A percentile compares a stretch with the other conserved stretches of the same genome.
These are phyloP conservation scores for Neurospora sp. DNA, from an alignment of 495 filamentous ascomycete genomes.

Conservation along the genomic window DNA sequence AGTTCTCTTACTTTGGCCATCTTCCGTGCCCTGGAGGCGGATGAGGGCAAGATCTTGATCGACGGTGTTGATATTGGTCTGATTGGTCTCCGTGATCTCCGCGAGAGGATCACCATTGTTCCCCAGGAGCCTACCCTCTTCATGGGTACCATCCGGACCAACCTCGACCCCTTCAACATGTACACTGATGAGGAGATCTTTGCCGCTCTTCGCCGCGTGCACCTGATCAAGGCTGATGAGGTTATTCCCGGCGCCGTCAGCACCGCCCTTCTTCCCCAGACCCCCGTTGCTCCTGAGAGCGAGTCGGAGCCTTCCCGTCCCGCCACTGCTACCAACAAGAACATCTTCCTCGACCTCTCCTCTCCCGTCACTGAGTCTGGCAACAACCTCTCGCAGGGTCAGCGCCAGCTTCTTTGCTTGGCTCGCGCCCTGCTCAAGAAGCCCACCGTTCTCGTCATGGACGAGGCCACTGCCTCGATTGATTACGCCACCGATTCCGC, in stretches of 20 bases:
- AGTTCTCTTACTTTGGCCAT: constrained; percentile 90
- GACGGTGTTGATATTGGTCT: constrained; percentile 80
- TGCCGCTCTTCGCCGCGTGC: constrained; percentile 76
- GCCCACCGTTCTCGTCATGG: constrained; percentile 92
- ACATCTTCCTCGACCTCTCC: constrained; percentile 82
- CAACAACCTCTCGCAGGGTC: constrained; percentile 92
- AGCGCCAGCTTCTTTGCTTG: constrained; percentile 89
- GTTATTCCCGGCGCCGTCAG: constrained; percentile 11
- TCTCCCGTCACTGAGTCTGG: constrained; percentile 85
- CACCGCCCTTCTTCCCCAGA: constrained; percentile 5
- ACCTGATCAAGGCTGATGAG: constrained; percentile 61
- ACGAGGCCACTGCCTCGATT: constrained; percentile 96
- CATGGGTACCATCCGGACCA: constrained; percentile 87
- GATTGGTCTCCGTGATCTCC: constrained; percentile 84
- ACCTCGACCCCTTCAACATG: constrained; percentile 86
- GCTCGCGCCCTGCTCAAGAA: constrained; percentile 87
- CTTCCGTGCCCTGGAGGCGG: constrained; percentile 95
- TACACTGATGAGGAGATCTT: constrained; percentile 93
- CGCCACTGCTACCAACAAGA: constrained; percentile 63
- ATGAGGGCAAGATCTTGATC: constrained; percentile 79
- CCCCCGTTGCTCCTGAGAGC: constrained; percentile 6
- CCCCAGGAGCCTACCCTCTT: constrained; percentile 98
- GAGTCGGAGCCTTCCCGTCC: constrained; percentile 16
- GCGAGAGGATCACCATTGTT: constrained; percentile 92
- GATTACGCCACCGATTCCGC: constrained; percentile 94